Percentiles rank a stretch among this genome's conserved stretches.
phyloP scores from a whole-genome alignment of 169 alveolate species.

The Plasmodium relictum region DNA sequence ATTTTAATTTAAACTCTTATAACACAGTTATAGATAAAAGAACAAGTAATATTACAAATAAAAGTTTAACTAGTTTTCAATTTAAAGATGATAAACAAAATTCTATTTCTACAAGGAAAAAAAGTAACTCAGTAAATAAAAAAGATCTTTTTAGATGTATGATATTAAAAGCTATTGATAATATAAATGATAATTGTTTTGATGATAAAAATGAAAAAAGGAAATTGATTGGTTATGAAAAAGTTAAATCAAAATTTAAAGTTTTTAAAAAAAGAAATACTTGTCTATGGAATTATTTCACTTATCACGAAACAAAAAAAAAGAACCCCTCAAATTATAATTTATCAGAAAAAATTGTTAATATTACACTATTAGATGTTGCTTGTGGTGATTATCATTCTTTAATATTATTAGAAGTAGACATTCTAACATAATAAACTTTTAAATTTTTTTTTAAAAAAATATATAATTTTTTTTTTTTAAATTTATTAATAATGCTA shows the following conservation, averaged over 20 bases:
- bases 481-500: not conserved
- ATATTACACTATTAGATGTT: conserved; percentile 55
- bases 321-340: conserved; percentile 1
- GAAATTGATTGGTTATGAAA: conserved; percentile 13
- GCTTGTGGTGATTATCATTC: conserved; percentile 76
- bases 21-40: not conserved
- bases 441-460: not conserved
- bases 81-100: not conserved
- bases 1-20: no score
- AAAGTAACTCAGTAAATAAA: conserved; percentile 42
- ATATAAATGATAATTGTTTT: conserved; percentile 33
- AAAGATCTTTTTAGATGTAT: conserved; percentile 29
- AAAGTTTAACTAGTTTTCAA: not conserved
- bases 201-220: not conserved
- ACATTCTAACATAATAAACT: conserved; percentile 7
- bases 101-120: not conserved
- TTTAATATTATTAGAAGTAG: conserved; percentile 42
- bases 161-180: conserved; percentile 50
- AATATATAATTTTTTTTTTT: not conserved
- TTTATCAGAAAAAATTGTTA: conserved; percentile 49
- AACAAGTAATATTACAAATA: not conserved
- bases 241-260: conserved; percentile 48
- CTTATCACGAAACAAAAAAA: conserved; percentile 41
- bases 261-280: conserved; percentile 67
- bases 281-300: conserved; percentile 74